A percentile compares a stretch with the other conserved stretches of the same genome.
Conservation (phyloP, 805 yeast species). For the Candida dajiaensis region DNA sequence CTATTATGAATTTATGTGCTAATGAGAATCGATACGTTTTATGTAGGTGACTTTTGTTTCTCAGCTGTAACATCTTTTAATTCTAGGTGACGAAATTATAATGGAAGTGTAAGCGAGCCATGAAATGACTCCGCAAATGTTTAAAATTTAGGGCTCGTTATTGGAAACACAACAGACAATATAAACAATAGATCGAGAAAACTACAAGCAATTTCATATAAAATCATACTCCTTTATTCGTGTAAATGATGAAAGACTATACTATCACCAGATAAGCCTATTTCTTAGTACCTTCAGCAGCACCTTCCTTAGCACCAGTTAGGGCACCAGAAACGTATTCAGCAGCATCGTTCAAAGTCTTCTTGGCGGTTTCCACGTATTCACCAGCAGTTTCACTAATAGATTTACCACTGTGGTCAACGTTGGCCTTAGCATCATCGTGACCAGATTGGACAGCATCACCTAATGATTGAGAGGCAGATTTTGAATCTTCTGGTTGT, state of each 20-base stretch:
- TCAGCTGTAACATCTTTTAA: too few relatives aligned
- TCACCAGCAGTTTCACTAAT: slow-evolving; percentile 51
- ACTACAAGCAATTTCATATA: not conserved
- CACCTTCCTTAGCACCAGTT: slow-evolving; percentile 55
- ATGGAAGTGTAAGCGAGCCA: too few relatives aligned
- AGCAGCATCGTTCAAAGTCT: slow-evolving; percentile 38
- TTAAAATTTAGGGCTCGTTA: too few relatives aligned
- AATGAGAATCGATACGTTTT: too few relatives aligned
- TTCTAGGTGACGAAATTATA: too few relatives aligned
- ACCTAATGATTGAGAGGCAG: slow-evolving; percentile 59
- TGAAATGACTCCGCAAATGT: too few relatives aligned
- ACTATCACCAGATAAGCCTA: not conserved
- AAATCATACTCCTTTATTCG: not conserved
- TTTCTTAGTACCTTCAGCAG: slow-evolving; percentile 20
- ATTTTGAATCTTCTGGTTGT: slow-evolving; percentile 65
- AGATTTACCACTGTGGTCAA: slow-evolving; percentile 29
- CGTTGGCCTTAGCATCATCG: slow-evolving; percentile 37
- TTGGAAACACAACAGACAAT: too few relatives aligned
- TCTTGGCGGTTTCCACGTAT: slow-evolving; percentile 52
- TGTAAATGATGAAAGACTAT: not conserved
- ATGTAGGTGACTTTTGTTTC: too few relatives aligned
- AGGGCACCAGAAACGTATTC: slow-evolving; percentile 42
- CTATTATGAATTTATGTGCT: too few relatives aligned
- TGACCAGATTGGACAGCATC: slow-evolving; percentile 55
- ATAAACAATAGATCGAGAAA: too few relatives aligned